Evolutionary conservation across 176 grass and related monocot genomes (phyloP).

Genomic region (Triticum dicoccoides): DNA sequence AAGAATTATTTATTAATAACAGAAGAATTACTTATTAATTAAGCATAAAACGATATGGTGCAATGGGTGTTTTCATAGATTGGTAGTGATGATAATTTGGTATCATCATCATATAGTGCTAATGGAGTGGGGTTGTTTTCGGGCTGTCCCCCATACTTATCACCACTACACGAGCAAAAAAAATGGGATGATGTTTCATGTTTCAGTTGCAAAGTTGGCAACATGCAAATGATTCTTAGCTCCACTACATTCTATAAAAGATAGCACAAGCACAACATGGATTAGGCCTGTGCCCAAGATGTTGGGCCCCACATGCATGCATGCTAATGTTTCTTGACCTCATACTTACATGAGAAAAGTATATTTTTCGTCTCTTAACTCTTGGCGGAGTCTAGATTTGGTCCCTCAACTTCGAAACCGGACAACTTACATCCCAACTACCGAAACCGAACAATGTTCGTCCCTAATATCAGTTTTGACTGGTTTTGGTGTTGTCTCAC

Average conservation of each 20-base stretch:
- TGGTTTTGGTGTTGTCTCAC: too few relatives aligned
- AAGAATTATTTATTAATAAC: too few relatives aligned
- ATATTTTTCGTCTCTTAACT: too few relatives aligned
- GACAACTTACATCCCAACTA: too few relatives aligned
- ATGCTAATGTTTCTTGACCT: conserved; percentile 10
- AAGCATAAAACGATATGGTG: not conserved
- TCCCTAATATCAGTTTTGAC: too few relatives aligned
- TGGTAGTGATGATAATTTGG: not conserved
- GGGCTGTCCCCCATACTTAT: not conserved
- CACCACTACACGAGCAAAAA: not conserved
- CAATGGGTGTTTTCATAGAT: not conserved
- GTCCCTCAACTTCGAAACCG: too few relatives aligned
- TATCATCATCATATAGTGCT: not conserved
- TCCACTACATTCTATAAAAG: conserved; percentile 31
- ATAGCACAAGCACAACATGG: not conserved
- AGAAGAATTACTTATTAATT: not conserved
- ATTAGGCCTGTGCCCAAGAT: not conserved
- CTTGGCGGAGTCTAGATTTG: too few relatives aligned
- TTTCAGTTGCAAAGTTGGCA: conserved; percentile 5
- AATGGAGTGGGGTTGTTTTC: not conserved
- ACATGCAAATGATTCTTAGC: conserved; percentile 25
- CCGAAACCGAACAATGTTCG: too few relatives aligned
- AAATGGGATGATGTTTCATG: not conserved
- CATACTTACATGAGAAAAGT: not conserved
- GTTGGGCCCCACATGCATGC: not conserved